Conservation (phyloP, 768 basidiomycete species). For the Coprinopsis sp. region DNA sequence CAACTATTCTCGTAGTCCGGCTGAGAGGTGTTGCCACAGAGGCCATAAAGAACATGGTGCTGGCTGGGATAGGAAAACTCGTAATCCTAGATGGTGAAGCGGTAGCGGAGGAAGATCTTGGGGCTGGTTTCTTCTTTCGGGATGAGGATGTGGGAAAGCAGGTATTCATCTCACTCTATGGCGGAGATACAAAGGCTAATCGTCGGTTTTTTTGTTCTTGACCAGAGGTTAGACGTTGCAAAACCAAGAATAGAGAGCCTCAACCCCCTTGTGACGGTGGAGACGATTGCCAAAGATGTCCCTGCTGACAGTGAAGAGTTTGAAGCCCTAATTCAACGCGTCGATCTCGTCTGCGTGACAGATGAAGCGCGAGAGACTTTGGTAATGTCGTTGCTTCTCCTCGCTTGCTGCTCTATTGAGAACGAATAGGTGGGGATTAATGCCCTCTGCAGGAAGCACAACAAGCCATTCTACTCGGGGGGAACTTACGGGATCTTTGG, state of each 20-base stretch:
- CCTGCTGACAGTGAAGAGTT: slow-evolving; percentile 49
- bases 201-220: slow-evolving; percentile 25
- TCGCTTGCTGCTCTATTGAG: slow-evolving; percentile 7
- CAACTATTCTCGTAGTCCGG: slow-evolving; percentile 78
- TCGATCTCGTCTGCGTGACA: slow-evolving; percentile 86
- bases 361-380: slow-evolving; percentile 67
- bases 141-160: slow-evolving; percentile 90
- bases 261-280: slow-evolving; percentile 86
- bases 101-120: slow-evolving; percentile 82
- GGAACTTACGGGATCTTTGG: slow-evolving; percentile 87
- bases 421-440: slow-evolving; percentile 67
- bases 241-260: slow-evolving; percentile 81
- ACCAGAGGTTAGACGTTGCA: slow-evolving; percentile 81
- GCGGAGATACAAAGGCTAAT: slow-evolving; percentile 38
- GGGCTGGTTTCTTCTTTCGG: slow-evolving; percentile 89
- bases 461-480: slow-evolving; percentile 86
- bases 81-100: slow-evolving; percentile 75
- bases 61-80: slow-evolving; percentile 91
- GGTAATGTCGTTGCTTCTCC: slow-evolving; percentile 41
- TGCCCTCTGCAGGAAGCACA: slow-evolving; percentile 65
- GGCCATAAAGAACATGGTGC: slow-evolving; percentile 94
- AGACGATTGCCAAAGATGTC: slow-evolving; percentile 52
- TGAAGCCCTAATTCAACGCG: slow-evolving; percentile 52
- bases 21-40: slow-evolving; percentile 87
- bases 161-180: slow-evolving; percentile 39